Base-by-base conservation (phyloP, 306 rosid genomes). In the Quercus cerris region DNA sequence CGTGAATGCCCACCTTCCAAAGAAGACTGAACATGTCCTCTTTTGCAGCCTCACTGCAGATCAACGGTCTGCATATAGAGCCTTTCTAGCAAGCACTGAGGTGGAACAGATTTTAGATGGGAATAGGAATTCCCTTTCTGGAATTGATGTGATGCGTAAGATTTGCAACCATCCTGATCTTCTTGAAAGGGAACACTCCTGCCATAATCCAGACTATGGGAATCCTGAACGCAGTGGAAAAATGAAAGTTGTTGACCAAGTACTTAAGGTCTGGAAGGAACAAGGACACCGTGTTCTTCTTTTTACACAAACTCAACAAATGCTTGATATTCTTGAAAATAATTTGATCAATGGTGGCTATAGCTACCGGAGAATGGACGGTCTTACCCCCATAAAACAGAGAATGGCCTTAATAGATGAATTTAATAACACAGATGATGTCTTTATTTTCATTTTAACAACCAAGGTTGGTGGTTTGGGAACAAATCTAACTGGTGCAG, bases 391-490 rank as follows among this genome's bases (percentile, higher is more conserved):
- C 18, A 30, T 95, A 56, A 93, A 88, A 84, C 97, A 91, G 69
- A 90, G 99, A 85, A 93, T 95, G 99, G 99, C 99, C 70, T 86
- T 95, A 80, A 95, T 95, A 76, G 99, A 95, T 57, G 99, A 95
- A 82, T 95, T 93, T 82, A 95, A 95, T 87, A 87, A 73, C 80
- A 91, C 97, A 33, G 69, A 44, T 62, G 98, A 95, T 22, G 86
- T 95, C 70, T 93, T 91, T 86, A 22, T 95, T 81, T 95, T 95
- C 85, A 86, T 95, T 89, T 88, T 95, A 70, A 95, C 99, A 51
- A 95, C 99, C 78, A 95, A 86, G 84, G 99, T 95, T 75, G 99
- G 99, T 81, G 99, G 99, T 78, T 88, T 95, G 80, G 99, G 99
- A 69, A 95, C 98, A 22, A 93, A 95, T 85, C 90, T 95, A 83